Evolutionary conservation across 768 basidiomycete genomes (phyloP), one percentile per base, ranked within the genome.

Genomic region (Dioszegia crocea): DNA sequence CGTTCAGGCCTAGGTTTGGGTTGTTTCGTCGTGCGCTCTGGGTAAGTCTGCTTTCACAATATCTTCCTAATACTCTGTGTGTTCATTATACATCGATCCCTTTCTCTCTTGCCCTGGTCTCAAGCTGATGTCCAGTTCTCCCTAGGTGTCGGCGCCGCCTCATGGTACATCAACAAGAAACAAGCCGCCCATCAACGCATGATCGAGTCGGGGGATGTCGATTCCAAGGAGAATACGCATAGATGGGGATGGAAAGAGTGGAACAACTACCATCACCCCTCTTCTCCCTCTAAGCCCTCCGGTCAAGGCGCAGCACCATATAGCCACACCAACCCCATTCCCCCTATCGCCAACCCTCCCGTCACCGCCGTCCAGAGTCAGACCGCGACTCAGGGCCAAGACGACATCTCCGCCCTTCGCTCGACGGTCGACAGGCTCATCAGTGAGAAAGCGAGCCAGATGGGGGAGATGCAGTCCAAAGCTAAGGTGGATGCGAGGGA

Each of bases 401-500:
- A 46, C 43, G 54, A 43, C 27, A 29, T 56, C 54, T 26, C 27
- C 43, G 40, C 29, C 23, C 38, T 69, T 27, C 31, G 47, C 24
- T 63, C 55, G 60, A 56, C 65, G 3, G 57, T 67, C 8, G 61
- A 64, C 38, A 57, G 51, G 49, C 47, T 70, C 10, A 63, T 64
- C 57, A 57, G 33, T 14, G 65, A 70, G 57, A 67, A 56, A 59
- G 67, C 60, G 46, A 24, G 49, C 17, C 52, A 59, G 23, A 60
- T 62, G 3, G 36, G 31, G 11, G 49, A 38, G 4, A 55, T 39
- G 19, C 66, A 67, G 29, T 58, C 56, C 1, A 51, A 27, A 14
- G 69, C 64, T 14, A 63, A 65, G 47, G 64, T 67, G 36, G 65
- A 48, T 24, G 66, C 69, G 1, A 45, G 60, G 45, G 64, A 71